Evolutionary conservation across 2,329 filamentous ascomycete species (phyloP).

Genomic region (Colletotrichum coccodes): DNA sequence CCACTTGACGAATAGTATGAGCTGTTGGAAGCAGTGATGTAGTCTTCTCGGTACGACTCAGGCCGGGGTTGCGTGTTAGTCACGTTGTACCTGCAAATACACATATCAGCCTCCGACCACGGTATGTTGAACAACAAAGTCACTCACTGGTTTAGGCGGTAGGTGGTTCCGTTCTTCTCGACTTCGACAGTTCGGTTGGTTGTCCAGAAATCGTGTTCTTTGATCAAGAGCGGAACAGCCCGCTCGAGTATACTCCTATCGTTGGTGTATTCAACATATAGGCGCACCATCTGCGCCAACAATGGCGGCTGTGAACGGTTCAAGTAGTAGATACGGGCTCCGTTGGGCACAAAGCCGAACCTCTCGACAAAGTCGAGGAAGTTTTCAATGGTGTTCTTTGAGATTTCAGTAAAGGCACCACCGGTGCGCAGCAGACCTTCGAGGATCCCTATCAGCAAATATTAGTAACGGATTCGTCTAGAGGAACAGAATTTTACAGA

Average conservation of each 20-base stretch:
- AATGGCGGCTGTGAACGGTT: constrained; percentile 76
- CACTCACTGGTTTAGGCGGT: constrained; percentile 65
- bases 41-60: constrained; percentile 75
- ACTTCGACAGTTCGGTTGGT: constrained; percentile 69
- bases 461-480: background rate
- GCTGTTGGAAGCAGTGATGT: constrained; percentile 70
- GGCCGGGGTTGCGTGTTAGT: constrained; percentile 73
- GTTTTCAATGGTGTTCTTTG: constrained; percentile 75
- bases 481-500: background rate
- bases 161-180: constrained; percentile 55
- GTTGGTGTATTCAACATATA: constrained; percentile 72
- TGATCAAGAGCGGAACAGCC: constrained; percentile 70
- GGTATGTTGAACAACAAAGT: too few relatives aligned
- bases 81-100: constrained; percentile 61
- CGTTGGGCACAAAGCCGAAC: constrained; percentile 75
- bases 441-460: constrained; percentile 61
- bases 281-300: constrained; percentile 72
- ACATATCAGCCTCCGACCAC: background rate
- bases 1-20: constrained; percentile 70
- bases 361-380: constrained; percentile 74
- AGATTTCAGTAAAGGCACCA: constrained; percentile 70
- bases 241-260: constrained; percentile 69
- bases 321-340: constrained; percentile 73
- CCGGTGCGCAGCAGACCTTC: constrained; percentile 73
- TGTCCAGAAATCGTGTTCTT: constrained; percentile 72